Evolutionary conservation across 192 early-diverging fungal species (phyloP).

Genomic region (Coemansia sp.): DNA sequence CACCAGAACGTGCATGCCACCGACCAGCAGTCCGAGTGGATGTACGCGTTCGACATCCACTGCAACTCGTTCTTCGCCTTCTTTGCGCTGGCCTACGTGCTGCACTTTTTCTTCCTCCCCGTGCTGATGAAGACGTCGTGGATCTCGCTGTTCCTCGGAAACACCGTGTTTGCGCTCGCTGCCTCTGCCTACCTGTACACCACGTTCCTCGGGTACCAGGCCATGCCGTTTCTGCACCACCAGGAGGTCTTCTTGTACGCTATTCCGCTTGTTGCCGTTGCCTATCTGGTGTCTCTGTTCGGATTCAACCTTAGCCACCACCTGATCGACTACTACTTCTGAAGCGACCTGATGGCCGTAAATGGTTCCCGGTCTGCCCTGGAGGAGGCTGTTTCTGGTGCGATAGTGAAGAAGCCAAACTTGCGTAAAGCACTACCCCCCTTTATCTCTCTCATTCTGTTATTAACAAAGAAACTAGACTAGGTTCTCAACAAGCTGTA

Average conservation of each 20-base stretch:
- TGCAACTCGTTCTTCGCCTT: constrained; percentile 95
- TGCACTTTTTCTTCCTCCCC: constrained; percentile 93
- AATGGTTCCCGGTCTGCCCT: too few species aligned
- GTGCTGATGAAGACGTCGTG: constrained; percentile 75
- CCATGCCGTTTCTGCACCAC: constrained; percentile 92
- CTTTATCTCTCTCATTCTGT: too few species aligned
- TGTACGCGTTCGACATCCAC: constrained; percentile 95
- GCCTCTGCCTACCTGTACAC: constrained; percentile 81
- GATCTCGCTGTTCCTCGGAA: constrained; percentile 83
- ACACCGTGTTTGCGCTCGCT: constrained; percentile 84
- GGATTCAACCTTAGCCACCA: constrained; percentile 79
- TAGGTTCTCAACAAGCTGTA: too few species aligned
- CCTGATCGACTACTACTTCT: constrained; percentile 77
- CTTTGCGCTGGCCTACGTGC: constrained; percentile 82
- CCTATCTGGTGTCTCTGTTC: constrained; percentile 66
- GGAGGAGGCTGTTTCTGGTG: too few species aligned
- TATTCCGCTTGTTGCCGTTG: constrained; percentile 64
- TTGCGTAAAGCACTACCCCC: too few species aligned
- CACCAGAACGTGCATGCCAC: constrained; percentile 75
- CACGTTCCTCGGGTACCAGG: constrained; percentile 93
- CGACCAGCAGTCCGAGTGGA: constrained; percentile 93
- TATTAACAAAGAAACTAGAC: too few species aligned
- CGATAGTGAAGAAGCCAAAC: too few species aligned
- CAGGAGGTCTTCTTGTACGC: constrained; percentile 89
- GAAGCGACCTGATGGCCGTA: not conserved